Evolutionary conservation across 345 rosid genomes (phyloP).

Genomic region (Stellera chamaejasme): DNA sequence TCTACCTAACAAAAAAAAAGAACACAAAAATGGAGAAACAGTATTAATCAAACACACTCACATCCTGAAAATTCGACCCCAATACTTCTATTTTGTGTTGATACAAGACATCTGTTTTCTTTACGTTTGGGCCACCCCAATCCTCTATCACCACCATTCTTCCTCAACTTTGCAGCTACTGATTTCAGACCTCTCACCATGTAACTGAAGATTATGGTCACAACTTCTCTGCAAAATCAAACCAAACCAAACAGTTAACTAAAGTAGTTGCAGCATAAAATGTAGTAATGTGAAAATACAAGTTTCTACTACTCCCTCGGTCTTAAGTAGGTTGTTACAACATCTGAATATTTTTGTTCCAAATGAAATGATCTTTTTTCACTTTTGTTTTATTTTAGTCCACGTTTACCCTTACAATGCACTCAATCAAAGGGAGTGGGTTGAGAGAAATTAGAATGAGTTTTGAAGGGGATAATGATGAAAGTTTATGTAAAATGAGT

Average conservation of each 20-base stretch:
- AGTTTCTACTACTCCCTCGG: too few relatives aligned
- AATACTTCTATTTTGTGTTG: slow-evolving; percentile 49
- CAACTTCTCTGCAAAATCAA: slow-evolving; percentile 46
- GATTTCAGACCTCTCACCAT: slow-evolving; percentile 49
- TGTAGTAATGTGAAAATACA: background rate
- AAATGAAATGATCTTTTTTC: too few relatives aligned
- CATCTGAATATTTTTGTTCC: too few relatives aligned
- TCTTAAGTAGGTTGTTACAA: too few relatives aligned
- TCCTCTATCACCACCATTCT: slow-evolving; percentile 38
- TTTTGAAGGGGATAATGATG: too few relatives aligned
- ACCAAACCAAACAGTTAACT: background rate
- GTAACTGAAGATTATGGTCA: slow-evolving; percentile 32
- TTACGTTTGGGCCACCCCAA: slow-evolving; percentile 55
- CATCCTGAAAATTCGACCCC: slow-evolving; percentile 34
- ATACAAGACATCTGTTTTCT: slow-evolving; percentile 50
- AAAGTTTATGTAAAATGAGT: too few relatives aligned
- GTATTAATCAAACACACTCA: slow-evolving; percentile 39
- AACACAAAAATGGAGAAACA: background rate
- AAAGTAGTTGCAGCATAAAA: background rate
- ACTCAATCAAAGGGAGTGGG: too few relatives aligned
- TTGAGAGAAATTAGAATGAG: too few relatives aligned
- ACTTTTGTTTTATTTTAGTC: too few relatives aligned
- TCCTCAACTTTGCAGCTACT: slow-evolving; percentile 44
- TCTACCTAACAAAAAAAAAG: too few relatives aligned
- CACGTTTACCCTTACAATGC: too few relatives aligned